phyloP scores from a whole-genome alignment of 2,329 filamentous ascomycete species.

The Ascochyta pisi region DNA sequence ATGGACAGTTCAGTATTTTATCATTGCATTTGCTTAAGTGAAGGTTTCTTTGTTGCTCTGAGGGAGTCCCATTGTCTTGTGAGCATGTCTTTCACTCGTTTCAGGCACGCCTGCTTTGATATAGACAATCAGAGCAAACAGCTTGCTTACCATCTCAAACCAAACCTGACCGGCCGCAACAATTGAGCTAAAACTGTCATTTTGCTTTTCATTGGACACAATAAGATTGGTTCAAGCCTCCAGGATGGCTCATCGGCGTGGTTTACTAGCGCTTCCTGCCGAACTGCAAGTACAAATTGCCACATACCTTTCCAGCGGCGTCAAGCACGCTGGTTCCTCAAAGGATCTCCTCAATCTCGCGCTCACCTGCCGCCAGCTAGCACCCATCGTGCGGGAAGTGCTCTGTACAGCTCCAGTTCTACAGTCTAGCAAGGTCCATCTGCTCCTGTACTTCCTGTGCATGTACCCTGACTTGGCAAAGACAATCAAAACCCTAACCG shows the following conservation, averaged over 20 bases:
- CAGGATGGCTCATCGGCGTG: background rate
- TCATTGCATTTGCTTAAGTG: no score
- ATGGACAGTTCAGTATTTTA: no score
- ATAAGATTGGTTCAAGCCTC: background rate
- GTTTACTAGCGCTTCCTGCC: background rate
- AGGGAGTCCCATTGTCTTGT: background rate
- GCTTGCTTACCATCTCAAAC: background rate
- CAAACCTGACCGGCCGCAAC: background rate
- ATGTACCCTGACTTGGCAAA: background rate
- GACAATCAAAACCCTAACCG: background rate
- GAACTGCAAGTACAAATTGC: slow-evolving; percentile 3
- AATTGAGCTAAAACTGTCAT: background rate
- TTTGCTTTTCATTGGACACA: background rate
- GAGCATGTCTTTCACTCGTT: slow-evolving; percentile 1
- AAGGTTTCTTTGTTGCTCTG: no score
- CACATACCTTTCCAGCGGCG: background rate
- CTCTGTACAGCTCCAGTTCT: slow-evolving; percentile 1
- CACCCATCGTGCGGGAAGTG: background rate
- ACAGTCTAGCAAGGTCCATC: slow-evolving; percentile 9
- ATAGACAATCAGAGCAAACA: background rate
- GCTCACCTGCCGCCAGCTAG: background rate
- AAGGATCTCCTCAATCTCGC: background rate
- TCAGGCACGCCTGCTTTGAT: background rate
- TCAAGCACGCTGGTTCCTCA: background rate
- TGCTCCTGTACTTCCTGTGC: background rate